A percentile compares a stretch with the other conserved stretches of the same genome.
phyloP scores from a whole-genome alignment of 345 rosid species.

The Salix arbutifolia region DNA sequence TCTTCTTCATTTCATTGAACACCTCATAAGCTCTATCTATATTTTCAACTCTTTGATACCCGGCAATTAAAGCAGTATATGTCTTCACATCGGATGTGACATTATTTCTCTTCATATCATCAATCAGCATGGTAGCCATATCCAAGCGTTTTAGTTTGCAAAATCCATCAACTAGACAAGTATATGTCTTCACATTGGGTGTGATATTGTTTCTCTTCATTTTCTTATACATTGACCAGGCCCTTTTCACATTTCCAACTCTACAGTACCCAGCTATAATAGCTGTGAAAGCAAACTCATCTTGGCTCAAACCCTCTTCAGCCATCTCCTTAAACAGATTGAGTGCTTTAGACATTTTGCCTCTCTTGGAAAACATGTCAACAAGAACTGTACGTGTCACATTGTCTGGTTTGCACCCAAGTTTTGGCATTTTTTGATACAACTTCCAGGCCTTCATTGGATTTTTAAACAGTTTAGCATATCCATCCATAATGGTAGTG shows the following conservation, averaged over 20 bases:
- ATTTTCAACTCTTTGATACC: constrained; percentile 31
- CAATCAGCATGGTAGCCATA: constrained; percentile 33
- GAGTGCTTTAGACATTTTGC: constrained; percentile 33
- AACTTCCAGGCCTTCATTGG: constrained; percentile 33
- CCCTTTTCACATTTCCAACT: constrained; percentile 40
- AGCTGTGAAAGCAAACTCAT: constrained; percentile 37
- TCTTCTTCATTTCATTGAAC: constrained; percentile 42
- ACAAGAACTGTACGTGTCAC: constrained; percentile 44
- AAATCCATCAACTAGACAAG: constrained; percentile 48
- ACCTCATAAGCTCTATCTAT: constrained; percentile 27
- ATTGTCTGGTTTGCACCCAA: constrained; percentile 33
- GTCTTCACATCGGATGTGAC: constrained; percentile 40
- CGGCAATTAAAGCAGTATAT: constrained; percentile 39
- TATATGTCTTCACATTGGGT: constrained; percentile 46
- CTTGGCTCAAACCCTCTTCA: constrained; percentile 36
- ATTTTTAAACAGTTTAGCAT: constrained; percentile 31
- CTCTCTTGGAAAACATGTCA: constrained; percentile 26
- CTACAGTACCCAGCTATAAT: constrained; percentile 44
- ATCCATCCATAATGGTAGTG: constrained; percentile 40
- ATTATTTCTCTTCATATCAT: constrained; percentile 33
- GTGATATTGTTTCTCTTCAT: constrained; percentile 27
- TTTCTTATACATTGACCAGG: constrained; percentile 28
- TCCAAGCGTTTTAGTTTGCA: constrained; percentile 41
- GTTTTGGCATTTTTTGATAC: constrained; percentile 37
- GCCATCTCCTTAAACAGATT: constrained; percentile 38